Conservation (phyloP, 1,284 basidiomycete species). For the Austropuccinia psidii region DNA sequence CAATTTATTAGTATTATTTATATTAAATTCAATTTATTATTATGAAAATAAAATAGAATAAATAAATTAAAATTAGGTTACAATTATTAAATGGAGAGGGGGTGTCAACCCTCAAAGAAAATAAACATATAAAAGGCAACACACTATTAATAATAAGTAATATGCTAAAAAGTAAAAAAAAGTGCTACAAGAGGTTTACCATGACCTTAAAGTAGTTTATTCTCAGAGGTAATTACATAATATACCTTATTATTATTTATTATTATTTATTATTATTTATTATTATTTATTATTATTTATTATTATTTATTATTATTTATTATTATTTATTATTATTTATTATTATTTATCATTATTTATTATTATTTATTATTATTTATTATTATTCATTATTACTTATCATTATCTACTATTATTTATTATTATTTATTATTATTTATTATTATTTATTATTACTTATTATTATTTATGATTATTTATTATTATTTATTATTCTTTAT, state of each 20-base stretch:
- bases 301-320: not conserved
- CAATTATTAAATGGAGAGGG: too few species aligned
- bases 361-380: not conserved
- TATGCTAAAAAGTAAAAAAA: too few species aligned
- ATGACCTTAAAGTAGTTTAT: too few species aligned
- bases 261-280: not conserved
- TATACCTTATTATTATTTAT: not conserved
- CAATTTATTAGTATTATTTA: too few species aligned
- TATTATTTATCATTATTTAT: not conserved
- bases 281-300: not conserved
- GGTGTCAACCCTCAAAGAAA: too few species aligned
- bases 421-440: not conserved
- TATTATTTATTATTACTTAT: not conserved
- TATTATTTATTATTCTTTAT: not conserved
- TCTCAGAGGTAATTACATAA: not conserved
- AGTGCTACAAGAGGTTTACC: too few species aligned
- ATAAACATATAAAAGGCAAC: too few species aligned
- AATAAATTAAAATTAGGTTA: too few species aligned
- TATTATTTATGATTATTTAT: not conserved
- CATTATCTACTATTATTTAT: not conserved
- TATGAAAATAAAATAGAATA: too few species aligned
- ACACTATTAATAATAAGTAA: too few species aligned
- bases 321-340: not conserved
- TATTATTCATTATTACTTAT: not conserved
- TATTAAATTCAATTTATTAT: too few species aligned